Conservation (phyloP, 768 basidiomycete species). For the Leccinum pellstonianum region DNA sequence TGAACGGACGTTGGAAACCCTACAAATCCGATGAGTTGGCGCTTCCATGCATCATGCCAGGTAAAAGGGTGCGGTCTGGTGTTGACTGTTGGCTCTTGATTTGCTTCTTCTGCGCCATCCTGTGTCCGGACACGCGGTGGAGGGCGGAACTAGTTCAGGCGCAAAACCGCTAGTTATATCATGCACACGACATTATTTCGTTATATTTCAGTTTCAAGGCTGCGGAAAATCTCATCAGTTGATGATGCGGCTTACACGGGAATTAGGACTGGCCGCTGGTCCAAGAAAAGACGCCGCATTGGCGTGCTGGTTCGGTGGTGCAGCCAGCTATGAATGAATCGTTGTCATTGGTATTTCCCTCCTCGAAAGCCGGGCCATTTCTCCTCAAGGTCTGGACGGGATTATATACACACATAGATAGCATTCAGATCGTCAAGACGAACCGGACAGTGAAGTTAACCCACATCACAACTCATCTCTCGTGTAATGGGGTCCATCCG, state of each 20-base stretch:
- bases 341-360: not conserved
- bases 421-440: constrained; percentile 17
- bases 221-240: constrained; percentile 10
- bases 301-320: constrained; percentile 17
- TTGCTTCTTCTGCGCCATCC: constrained; percentile 6
- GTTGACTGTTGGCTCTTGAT: not conserved
- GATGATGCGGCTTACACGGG: constrained; percentile 13
- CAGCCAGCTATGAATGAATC: constrained; percentile 21
- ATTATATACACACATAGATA: constrained; percentile 6
- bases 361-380: constrained; percentile 1
- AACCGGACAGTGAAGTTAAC: constrained; percentile 18
- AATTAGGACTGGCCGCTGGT: constrained; percentile 17
- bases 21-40: not conserved
- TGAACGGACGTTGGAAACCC: constrained; percentile 18
- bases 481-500: constrained; percentile 30
- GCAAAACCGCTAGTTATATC: constrained; percentile 16
- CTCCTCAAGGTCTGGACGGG: not conserved
- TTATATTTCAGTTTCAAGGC: constrained; percentile 3
- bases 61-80: not conserved
- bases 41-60: not conserved
- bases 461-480: constrained; percentile 35
- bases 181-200: constrained; percentile 12
- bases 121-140: not conserved
- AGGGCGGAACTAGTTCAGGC: constrained; percentile 4
- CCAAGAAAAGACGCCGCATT: constrained; percentile 11